These are phyloP conservation scores for Plantago coronopus DNA, from an alignment of 305 asterid genomes.

Conservation along the genomic window DNA sequence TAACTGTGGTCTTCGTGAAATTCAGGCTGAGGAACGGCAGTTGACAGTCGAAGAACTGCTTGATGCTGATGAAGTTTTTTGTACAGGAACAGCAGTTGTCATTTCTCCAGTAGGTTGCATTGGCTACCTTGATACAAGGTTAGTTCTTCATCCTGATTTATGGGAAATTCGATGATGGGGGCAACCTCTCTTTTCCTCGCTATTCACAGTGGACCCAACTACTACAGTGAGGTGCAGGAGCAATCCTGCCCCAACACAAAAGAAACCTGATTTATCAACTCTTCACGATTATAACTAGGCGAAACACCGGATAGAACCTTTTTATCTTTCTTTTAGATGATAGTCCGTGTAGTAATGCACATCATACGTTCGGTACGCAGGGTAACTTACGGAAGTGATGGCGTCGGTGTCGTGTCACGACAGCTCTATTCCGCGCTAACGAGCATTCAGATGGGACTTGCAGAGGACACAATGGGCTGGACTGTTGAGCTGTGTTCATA, in stretches of 20 bases:
- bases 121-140: constrained; percentile 69
- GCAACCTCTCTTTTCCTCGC: no score
- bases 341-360: neutral
- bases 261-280: neutral
- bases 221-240: no score
- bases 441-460: constrained; percentile 79
- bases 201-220: no score
- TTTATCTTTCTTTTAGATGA: no score
- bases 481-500: constrained; percentile 55
- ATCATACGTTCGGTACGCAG: constrained; percentile 29
- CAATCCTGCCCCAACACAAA: no score
- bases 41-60: constrained; percentile 88
- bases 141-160: constrained; percentile 2
- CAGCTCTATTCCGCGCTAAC: constrained; percentile 73
- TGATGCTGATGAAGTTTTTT: constrained; percentile 93
- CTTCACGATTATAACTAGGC: neutral
- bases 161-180: no score
- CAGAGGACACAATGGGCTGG: constrained; percentile 82
- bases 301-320: neutral
- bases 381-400: constrained; percentile 52
- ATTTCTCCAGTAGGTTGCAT: constrained; percentile 94
- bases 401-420: constrained; percentile 66
- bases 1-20: neutral
- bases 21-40: constrained; percentile 73
- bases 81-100: constrained; percentile 96